Evolutionary conservation across 768 basidiomycete species (phyloP).

Genomic region (Cystofilobasidium macerans): DNA sequence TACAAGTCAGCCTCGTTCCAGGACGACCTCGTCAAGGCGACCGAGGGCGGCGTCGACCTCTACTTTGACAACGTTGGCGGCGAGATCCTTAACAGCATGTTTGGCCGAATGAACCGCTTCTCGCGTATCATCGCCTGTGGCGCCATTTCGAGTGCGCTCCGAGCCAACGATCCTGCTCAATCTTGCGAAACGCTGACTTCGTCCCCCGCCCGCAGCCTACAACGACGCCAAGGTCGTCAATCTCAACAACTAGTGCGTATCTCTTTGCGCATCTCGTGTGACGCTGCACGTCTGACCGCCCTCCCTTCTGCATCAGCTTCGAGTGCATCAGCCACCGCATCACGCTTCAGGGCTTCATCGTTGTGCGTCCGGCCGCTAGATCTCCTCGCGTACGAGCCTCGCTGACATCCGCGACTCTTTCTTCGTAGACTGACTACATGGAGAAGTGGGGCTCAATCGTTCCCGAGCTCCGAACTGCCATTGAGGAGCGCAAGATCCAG

Average conservation of each 20-base stretch:
- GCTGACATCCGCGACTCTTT: no score
- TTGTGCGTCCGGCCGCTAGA: neutral
- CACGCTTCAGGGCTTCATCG: conserved; percentile 28
- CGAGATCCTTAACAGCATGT: conserved; percentile 27
- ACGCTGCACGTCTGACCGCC: no score
- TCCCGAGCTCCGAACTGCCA: conserved; percentile 27
- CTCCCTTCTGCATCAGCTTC: neutral
- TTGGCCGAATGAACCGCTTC: conserved; percentile 27
- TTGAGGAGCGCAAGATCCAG: conserved; percentile 30
- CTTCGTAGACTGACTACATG: conserved; percentile 29
- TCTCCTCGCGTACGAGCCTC: no score
- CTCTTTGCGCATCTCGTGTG: neutral
- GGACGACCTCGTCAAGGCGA: conserved; percentile 27
- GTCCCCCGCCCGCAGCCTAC: no score
- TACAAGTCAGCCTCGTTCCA: conserved; percentile 31
- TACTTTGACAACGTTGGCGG: conserved; percentile 31
- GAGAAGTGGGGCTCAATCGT: conserved; percentile 19
- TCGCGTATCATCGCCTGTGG: conserved; percentile 23
- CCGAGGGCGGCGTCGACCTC: conserved; percentile 27
- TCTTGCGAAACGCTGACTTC: no score
- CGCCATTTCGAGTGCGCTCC: conserved; percentile 12
- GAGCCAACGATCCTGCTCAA: no score
- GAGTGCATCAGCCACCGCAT: conserved; percentile 32
- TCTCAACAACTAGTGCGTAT: neutral
- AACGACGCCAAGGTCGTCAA: conserved; percentile 6